These are phyloP conservation scores for Talaromyces albobiverticillius DNA, from an alignment of 2,329 filamentous ascomycete genomes.

Conservation along the genomic window DNA sequence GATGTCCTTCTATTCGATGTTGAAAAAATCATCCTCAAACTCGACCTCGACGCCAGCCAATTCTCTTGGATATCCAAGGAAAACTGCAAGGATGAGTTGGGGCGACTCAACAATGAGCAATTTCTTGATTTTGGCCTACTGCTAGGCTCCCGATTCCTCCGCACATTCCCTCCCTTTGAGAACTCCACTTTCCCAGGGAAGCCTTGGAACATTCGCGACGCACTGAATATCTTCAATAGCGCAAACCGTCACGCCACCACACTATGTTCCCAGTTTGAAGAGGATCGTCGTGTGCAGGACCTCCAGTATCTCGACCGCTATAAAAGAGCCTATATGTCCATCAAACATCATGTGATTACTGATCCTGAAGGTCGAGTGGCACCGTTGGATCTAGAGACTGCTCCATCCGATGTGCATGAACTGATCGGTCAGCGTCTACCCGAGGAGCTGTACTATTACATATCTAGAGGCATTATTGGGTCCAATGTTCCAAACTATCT, in stretches of 20 bases:
- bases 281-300: slow-evolving; percentile 69
- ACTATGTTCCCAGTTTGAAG: slow-evolving; percentile 74
- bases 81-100: slow-evolving; percentile 67
- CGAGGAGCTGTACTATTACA: slow-evolving; percentile 85
- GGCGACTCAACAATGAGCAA: slow-evolving; percentile 62
- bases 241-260: slow-evolving; percentile 66
- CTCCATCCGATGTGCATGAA: slow-evolving; percentile 81
- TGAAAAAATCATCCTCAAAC: slow-evolving; percentile 65
- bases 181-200: slow-evolving; percentile 57
- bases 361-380: slow-evolving; percentile 72
- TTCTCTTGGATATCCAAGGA: slow-evolving; percentile 66
- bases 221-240: slow-evolving; percentile 70
- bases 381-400: slow-evolving; percentile 68
- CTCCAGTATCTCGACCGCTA: slow-evolving; percentile 81
- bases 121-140: slow-evolving; percentile 84
- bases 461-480: slow-evolving; percentile 77
- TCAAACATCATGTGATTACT: slow-evolving; percentile 85
- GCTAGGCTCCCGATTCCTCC: slow-evolving; percentile 75
- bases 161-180: slow-evolving; percentile 73
- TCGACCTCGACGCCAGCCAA: slow-evolving; percentile 56
- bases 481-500: slow-evolving; percentile 78
- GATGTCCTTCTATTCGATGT: slow-evolving; percentile 85
- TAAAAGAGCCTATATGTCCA: slow-evolving; percentile 76
- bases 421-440: slow-evolving; percentile 89
- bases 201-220: slow-evolving; percentile 65